phyloP scores from a whole-genome alignment of 495 filamentous ascomycete species.

The Aspergillus kassunensis region DNA sequence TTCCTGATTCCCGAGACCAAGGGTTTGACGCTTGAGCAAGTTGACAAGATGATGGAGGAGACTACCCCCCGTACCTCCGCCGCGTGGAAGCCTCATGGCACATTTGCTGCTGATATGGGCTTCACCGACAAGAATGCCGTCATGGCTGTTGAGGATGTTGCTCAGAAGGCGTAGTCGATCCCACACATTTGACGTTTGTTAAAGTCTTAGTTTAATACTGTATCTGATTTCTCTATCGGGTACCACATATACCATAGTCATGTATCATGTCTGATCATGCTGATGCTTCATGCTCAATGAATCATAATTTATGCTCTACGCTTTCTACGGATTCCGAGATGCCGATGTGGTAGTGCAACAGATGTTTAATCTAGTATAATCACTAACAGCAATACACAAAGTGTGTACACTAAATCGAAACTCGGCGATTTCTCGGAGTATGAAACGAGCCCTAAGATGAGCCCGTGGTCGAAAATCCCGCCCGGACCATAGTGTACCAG shows the following conservation, averaged over 20 bases:
- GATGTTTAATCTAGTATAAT: too few relatives aligned
- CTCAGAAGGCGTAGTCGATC: conserved; percentile 31
- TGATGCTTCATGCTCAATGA: conserved; percentile 3
- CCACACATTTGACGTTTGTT: background rate
- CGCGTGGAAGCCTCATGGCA: conserved; percentile 70
- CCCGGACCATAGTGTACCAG: too few relatives aligned
- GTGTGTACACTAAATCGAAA: too few relatives aligned
- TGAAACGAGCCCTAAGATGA: too few relatives aligned
- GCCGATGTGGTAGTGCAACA: too few relatives aligned
- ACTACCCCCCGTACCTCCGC: conserved; percentile 69
- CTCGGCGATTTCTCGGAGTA: too few relatives aligned
- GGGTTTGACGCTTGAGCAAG: conserved; percentile 82
- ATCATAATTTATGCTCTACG: background rate
- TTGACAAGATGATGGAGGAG: conserved; percentile 89
- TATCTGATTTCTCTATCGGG: background rate
- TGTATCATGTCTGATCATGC: conserved; percentile 3
- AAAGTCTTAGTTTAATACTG: background rate
- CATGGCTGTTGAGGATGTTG: conserved; percentile 25
- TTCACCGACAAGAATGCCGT: conserved; percentile 36
- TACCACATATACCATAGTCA: conserved; percentile 2
- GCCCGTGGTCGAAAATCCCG: too few relatives aligned
- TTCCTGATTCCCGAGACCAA: conserved; percentile 84
- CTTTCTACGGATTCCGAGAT: too few relatives aligned
- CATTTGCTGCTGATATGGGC: conserved; percentile 65
- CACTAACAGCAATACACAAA: too few relatives aligned